Evolutionary conservation across 2,329 filamentous ascomycete genomes (phyloP), one percentile per base, ranked within the genome.

Genomic region (Sordariomycetes sp.): DNA sequence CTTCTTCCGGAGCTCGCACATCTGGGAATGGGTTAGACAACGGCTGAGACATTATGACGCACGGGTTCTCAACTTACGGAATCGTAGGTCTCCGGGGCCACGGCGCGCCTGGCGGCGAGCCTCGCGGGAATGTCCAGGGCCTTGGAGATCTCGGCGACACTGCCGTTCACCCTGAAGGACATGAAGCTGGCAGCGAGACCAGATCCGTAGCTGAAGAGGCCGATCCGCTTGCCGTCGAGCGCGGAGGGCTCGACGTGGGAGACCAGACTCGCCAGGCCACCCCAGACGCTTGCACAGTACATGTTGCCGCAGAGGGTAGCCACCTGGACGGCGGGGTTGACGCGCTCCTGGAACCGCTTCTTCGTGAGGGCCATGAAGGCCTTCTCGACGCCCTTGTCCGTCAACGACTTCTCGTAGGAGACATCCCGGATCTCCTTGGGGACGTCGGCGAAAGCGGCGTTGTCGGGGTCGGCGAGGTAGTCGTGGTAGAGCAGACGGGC

Each of bases 401-500:
- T 84, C 65, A 94, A 74, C 3, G 89, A 93, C 74, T 86, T 85
- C 68, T 86, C 78, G 73, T 93, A 93, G 69, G 89, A 85, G 74
- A 94, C 79, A 66, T 90, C 87, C 62, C 86, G 83, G 61, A 93
- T 75, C 73, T 92, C 89, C 50, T 86, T 79, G 57, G 89, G 81
- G 43, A 93, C 87, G 63, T 90, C 87, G 61, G 82, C 81, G 68
- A 93, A 94, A 59, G 78, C 78, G 53, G 85, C 73, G 71, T 80
- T 77, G 62, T 83, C 78, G 54, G 88, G 83, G 71, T 90, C 80
- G 71, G 77, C 76, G 40, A 93, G 79, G 78, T 87, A 94, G 76
- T 94, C 89, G 71, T 93, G 90, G 81, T 94, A 94, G 59, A 93
- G 78, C 63, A 94, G 79, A 64, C 89, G 87, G 60, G 83, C 89